Percentiles rank a stretch among this genome's conserved stretches.
phyloP scores from a whole-genome alignment of 169 alveolate species.

The Plasmodium malariae region DNA sequence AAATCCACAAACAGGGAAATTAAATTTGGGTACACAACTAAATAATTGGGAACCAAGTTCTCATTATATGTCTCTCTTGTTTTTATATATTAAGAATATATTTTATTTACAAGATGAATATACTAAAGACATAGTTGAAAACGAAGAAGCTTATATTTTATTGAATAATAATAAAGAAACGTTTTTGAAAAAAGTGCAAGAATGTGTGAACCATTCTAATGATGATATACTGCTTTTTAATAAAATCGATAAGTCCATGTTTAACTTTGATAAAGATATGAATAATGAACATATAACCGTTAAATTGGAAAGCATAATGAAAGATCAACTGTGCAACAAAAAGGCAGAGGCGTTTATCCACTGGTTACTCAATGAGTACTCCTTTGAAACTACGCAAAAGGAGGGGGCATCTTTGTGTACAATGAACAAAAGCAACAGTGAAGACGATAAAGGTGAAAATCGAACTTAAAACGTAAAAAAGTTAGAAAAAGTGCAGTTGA shows the following conservation, averaged over 20 bases:
- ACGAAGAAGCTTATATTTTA: constrained; percentile 45
- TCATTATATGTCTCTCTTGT: constrained; percentile 64
- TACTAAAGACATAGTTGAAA: constrained; percentile 21
- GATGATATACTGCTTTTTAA: background rate
- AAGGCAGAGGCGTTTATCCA: constrained; percentile 69
- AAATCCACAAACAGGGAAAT: constrained; percentile 49
- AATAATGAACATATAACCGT: constrained; percentile 5
- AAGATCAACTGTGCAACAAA: constrained; percentile 25
- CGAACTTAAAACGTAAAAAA: background rate
- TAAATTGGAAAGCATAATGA: constrained; percentile 20
- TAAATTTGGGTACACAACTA: constrained; percentile 29
- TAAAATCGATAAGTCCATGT: constrained; percentile 40
- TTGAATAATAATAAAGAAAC: constrained; percentile 35
- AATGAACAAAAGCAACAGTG: background rate
- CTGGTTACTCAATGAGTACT: constrained; percentile 57
- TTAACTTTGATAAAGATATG: constrained; percentile 18
- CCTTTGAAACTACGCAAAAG: background rate
- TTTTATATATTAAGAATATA: constrained; percentile 51
- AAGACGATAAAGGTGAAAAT: background rate
- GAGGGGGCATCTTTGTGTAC: background rate
- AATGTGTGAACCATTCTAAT: constrained; percentile 23
- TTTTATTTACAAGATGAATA: constrained; percentile 63
- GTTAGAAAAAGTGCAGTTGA: no score
- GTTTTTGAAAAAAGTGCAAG: constrained; percentile 40
- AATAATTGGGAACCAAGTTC: constrained; percentile 41